Percentiles rank a stretch among this genome's conserved stretches.
These are phyloP conservation scores for Fraxinus baroniana DNA, from an alignment of 305 asterid species.

Conservation along the genomic window DNA sequence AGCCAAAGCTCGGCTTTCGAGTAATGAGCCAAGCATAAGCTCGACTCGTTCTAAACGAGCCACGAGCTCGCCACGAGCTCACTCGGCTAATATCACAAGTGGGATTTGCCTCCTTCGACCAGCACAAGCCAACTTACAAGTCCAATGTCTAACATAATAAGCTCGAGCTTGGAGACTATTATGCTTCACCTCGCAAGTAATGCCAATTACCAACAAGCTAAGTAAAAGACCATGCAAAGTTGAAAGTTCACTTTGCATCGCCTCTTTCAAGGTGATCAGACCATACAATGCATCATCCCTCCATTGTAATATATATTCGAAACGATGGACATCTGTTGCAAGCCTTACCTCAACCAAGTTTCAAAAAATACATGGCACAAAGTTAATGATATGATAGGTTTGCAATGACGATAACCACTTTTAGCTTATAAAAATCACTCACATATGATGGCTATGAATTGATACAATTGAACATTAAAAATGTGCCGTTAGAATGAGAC, in stretches of 20 bases:
- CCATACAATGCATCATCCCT: not conserved
- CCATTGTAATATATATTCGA: not conserved
- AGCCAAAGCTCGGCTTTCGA: too few species aligned
- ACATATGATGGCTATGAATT: not conserved
- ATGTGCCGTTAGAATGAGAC: not conserved
- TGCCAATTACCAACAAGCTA: not conserved
- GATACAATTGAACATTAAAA: not conserved
- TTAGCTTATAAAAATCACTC: too few species aligned
- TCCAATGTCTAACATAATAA: not conserved
- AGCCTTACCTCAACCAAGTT: not conserved
- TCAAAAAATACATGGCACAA: not conserved
- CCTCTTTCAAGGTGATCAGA: not conserved
- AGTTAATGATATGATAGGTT: not conserved
- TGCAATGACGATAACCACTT: not conserved
- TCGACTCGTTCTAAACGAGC: too few species aligned
- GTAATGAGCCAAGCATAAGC: too few species aligned
- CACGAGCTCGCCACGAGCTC: too few species aligned
- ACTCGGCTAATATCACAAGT: too few species aligned
- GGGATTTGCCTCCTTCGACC: not conserved
- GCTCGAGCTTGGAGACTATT: not conserved
- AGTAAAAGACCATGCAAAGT: not conserved
- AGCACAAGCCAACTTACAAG: not conserved
- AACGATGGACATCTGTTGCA: not conserved
- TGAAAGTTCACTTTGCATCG: not conserved
- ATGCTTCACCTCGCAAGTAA: not conserved